These are phyloP conservation scores for Barnettozyma wickerhamii DNA, from an alignment of 805 yeast genomes.

Conservation along the genomic window DNA sequence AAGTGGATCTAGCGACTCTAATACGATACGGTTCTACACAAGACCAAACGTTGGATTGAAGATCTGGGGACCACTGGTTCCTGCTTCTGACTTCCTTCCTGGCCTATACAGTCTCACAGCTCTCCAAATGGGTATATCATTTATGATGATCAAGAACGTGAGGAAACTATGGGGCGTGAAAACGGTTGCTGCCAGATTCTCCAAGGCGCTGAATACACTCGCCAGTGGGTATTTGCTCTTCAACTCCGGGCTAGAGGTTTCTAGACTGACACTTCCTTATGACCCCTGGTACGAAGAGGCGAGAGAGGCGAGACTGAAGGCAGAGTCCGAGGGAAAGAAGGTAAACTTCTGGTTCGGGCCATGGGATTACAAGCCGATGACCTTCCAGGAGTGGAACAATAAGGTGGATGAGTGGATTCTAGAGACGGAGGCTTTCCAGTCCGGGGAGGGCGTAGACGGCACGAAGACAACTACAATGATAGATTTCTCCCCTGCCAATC, in stretches of 20 bases:
- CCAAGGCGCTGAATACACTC: constrained; percentile 29
- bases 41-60: constrained; percentile 57
- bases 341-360: constrained; percentile 70
- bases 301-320: constrained; percentile 42
- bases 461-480: background rate
- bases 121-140: constrained; percentile 49
- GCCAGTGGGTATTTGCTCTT: constrained; percentile 47
- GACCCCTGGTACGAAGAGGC: constrained; percentile 81
- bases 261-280: constrained; percentile 42
- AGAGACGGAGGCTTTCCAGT: no score
- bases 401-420: constrained; percentile 24
- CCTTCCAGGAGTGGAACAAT: constrained; percentile 32
- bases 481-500: constrained; percentile 6
- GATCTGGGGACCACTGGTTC: constrained; percentile 69
- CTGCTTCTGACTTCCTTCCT: constrained; percentile 59
- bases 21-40: constrained; percentile 20
- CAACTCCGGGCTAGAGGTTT: constrained; percentile 51
- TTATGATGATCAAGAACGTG: constrained; percentile 24
- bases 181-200: constrained; percentile 26
- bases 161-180: constrained; percentile 24
- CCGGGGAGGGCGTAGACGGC: background rate
- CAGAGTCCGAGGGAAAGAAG: constrained; percentile 38
- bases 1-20: background rate
- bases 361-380: constrained; percentile 47
- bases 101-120: constrained; percentile 52